Evolutionary conservation across 306 rosid species (phyloP).

Genomic region (Prunus salicina): DNA sequence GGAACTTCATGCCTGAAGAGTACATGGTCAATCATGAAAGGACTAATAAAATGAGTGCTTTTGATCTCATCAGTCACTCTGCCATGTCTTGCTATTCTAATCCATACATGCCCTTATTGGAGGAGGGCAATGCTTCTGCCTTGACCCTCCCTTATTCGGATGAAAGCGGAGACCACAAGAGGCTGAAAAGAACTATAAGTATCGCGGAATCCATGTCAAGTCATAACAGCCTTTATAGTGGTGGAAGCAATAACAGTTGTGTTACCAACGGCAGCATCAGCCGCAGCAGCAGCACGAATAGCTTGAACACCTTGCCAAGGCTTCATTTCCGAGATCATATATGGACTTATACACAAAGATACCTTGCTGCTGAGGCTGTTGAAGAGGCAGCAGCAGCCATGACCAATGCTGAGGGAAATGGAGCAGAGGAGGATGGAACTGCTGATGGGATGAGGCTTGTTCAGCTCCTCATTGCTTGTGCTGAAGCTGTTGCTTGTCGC

Average conservation of each 20-base stretch:
- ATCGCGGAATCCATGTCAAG: slow-evolving; percentile 22
- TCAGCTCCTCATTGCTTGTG: slow-evolving; percentile 79
- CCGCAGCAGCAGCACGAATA: slow-evolving; percentile 28
- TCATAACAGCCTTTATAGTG: neutral
- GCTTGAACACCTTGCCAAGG: slow-evolving; percentile 36
- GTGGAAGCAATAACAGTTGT: neutral
- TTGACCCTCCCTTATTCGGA: slow-evolving; percentile 30
- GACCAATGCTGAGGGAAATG: slow-evolving; percentile 27
- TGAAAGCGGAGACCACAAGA: slow-evolving; percentile 47
- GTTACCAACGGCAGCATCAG: slow-evolving; percentile 12
- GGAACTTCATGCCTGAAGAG: neutral
- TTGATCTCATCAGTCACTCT: slow-evolving; percentile 9
- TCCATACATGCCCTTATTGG: slow-evolving; percentile 21
- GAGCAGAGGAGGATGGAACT: slow-evolving; percentile 41
- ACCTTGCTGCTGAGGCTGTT: slow-evolving; percentile 58
- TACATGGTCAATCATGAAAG: slow-evolving; percentile 15
- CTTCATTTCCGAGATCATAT: slow-evolving; percentile 65
- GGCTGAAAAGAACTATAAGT: slow-evolving; percentile 30
- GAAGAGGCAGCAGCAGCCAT: slow-evolving; percentile 51
- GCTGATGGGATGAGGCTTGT: slow-evolving; percentile 87
- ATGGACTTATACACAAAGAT: slow-evolving; percentile 56
- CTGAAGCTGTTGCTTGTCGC: slow-evolving; percentile 91
- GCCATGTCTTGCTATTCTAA: slow-evolving; percentile 25
- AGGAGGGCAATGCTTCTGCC: slow-evolving; percentile 9
- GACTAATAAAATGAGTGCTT: neutral